These are phyloP conservation scores for Pisolithus thermaeus DNA, from an alignment of 1,284 basidiomycete species.

Conservation along the genomic window DNA sequence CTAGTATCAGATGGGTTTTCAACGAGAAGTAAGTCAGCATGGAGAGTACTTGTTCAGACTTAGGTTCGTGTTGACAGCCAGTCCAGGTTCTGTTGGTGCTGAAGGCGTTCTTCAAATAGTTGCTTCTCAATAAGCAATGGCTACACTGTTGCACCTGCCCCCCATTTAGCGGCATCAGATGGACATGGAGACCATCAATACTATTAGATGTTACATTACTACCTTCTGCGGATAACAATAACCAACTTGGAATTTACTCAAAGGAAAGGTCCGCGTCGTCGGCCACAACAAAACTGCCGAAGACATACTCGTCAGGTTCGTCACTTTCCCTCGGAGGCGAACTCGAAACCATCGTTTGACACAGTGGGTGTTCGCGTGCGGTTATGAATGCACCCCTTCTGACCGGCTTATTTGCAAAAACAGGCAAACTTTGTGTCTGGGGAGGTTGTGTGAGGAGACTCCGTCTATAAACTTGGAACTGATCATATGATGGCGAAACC, in stretches of 20 bases:
- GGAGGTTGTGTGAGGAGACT: constrained; percentile 68
- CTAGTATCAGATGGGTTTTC: constrained; percentile 43
- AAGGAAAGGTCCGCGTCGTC: constrained; percentile 55
- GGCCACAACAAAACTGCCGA: constrained; percentile 72
- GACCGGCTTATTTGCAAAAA: constrained; percentile 47
- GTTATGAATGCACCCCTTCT: constrained; percentile 37
- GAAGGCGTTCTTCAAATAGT: background rate
- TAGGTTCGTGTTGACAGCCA: background rate
- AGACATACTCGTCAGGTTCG: constrained; percentile 55
- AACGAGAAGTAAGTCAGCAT: constrained; percentile 45
- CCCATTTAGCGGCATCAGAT: no score
- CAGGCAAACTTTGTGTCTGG: constrained; percentile 37
- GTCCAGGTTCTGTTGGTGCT: constrained; percentile 19
- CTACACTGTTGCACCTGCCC: no score
- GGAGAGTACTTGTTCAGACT: background rate
- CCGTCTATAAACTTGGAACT: constrained; percentile 58
- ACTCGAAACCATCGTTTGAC: constrained; percentile 41
- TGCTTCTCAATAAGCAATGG: no score
- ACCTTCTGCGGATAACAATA: background rate
- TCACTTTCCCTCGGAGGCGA: constrained; percentile 49
- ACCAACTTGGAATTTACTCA: constrained; percentile 9
- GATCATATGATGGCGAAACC: constrained; percentile 69
- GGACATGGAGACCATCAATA: no score
- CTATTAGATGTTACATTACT: background rate
- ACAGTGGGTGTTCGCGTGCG: constrained; percentile 19